Evolutionary conservation across 208 protist genomes (phyloP).

Genomic region (Leishmania tarentolae): DNA sequence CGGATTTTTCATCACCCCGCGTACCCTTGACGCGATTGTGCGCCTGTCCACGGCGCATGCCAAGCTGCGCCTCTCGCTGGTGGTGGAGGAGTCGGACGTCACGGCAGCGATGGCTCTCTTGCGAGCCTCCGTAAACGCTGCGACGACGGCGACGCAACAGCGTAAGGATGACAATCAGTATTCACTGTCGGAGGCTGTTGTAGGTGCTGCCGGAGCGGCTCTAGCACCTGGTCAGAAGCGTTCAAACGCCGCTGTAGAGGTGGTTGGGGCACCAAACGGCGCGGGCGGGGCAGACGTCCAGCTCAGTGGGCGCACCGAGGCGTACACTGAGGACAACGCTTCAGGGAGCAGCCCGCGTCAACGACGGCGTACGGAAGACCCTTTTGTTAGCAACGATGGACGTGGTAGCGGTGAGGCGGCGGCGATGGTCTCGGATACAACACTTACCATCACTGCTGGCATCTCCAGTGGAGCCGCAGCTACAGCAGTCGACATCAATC

Average conservation of each 20-base stretch:
- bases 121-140: slow-evolving; percentile 81
- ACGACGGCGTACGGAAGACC: background rate
- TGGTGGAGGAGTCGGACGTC: slow-evolving; percentile 88
- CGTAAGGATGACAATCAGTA: slow-evolving; percentile 65
- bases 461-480: slow-evolving; percentile 5
- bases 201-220: background rate
- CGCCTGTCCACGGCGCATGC: slow-evolving; percentile 95
- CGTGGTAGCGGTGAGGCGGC: background rate
- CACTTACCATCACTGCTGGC: background rate
- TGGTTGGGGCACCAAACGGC: background rate
- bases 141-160: slow-evolving; percentile 66
- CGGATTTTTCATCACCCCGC: slow-evolving; percentile 93
- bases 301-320: background rate
- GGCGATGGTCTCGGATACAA: background rate
- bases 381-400: background rate
- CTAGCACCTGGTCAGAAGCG: slow-evolving; percentile 25
- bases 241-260: slow-evolving; percentile 12
- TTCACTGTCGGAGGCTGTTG: slow-evolving; percentile 36
- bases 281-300: background rate
- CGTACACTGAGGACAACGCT: background rate
- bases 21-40: slow-evolving; percentile 98
- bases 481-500: slow-evolving; percentile 10
- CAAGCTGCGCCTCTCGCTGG: slow-evolving; percentile 89
- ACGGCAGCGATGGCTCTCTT: slow-evolving; percentile 85
- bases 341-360: background rate